A percentile compares a stretch with the other conserved stretches of the same genome.
Evolutionary conservation across 1,284 basidiomycete genomes (phyloP).

Genomic region (Boletus mariae): DNA sequence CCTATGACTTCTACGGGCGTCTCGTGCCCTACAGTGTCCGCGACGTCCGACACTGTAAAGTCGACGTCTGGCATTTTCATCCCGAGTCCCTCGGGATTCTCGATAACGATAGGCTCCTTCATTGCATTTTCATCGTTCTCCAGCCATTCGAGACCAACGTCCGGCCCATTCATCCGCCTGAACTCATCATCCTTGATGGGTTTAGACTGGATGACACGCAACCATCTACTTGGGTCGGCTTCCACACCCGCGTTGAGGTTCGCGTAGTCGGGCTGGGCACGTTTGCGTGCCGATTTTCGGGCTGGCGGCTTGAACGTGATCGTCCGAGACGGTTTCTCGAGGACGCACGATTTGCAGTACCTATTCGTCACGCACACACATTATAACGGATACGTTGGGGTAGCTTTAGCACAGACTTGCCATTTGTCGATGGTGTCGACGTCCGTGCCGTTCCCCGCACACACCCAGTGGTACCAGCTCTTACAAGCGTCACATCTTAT

Average conservation of each 20-base stretch:
- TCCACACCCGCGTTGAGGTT: constrained; percentile 62
- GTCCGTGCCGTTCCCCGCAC: constrained; percentile 64
- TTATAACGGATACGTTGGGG: constrained; percentile 11
- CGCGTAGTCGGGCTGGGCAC: constrained; percentile 70
- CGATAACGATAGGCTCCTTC: constrained; percentile 74
- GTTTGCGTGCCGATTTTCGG: constrained; percentile 74
- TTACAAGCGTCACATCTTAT: constrained; percentile 75
- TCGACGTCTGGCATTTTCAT: constrained; percentile 78
- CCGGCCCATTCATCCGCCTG: constrained; percentile 59
- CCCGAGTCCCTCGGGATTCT: constrained; percentile 71
- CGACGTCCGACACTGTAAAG: constrained; percentile 78
- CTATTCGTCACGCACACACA: constrained; percentile 36
- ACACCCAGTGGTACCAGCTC: constrained; percentile 80
- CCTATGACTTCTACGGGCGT: constrained; percentile 87
- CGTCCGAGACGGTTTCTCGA: constrained; percentile 52
- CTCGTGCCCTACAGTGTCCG: constrained; percentile 73
- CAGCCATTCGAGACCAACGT: constrained; percentile 70
- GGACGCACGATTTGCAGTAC: constrained; percentile 67
- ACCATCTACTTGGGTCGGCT: constrained; percentile 65
- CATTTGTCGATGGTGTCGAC: constrained; percentile 60
- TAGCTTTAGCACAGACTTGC: constrained; percentile 34
- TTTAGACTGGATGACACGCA: constrained; percentile 64
- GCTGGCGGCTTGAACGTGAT: constrained; percentile 74
- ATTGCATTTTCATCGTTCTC: constrained; percentile 65
- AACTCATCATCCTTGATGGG: constrained; percentile 59